Base-by-base conservation (phyloP, 306 rosid species). In the Casuarina glauca region DNA sequence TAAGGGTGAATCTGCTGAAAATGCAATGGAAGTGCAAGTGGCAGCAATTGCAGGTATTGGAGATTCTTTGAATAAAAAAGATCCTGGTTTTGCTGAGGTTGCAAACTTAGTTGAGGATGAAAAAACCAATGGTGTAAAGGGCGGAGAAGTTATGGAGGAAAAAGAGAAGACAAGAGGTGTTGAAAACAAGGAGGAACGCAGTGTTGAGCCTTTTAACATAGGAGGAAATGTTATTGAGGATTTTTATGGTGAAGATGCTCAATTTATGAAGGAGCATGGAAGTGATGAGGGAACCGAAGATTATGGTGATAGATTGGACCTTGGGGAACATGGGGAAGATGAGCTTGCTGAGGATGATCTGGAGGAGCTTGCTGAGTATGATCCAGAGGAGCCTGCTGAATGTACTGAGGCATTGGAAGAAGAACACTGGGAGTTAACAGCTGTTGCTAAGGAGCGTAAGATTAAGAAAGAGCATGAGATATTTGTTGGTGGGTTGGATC, bases 401-500 rank as follows among this genome's bases (percentile, higher is more conserved):
- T 86, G 84, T 82, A 78, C 54, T 38, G 85, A 76, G 74, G 75
- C 86, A 66, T 46, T 67, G 69, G 90, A 87, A 35, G 89, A 85
- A 81, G 90, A 91, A 75, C 74, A 49, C 55, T 80, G 69, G 83
- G 88, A 88, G 69, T 67, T 89, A 80, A 82, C 88, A 11, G 88
- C 92, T 54, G 70, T 78, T 51, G 91, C 86, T 1, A 89, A 89
- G 50, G 90, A 88, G 61, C 87, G 86, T 76, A 85, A 76, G 83
- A 86, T 82, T 79, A 86, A 75, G 69, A 91, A 87, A 82, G 98
- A 91, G 72, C 86, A 83, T 60, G 97, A 93, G 80, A 84, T 93
- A 74, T 89, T 93, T 88, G 91, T 91, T 41, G 93, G 93, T 39
- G 98, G 97, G 62, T 82, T 93, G 80, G 98, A 91, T 78, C 88